These are phyloP conservation scores for Galerina sulciceps DNA, from an alignment of 768 basidiomycete genomes.

Conservation along the genomic window DNA sequence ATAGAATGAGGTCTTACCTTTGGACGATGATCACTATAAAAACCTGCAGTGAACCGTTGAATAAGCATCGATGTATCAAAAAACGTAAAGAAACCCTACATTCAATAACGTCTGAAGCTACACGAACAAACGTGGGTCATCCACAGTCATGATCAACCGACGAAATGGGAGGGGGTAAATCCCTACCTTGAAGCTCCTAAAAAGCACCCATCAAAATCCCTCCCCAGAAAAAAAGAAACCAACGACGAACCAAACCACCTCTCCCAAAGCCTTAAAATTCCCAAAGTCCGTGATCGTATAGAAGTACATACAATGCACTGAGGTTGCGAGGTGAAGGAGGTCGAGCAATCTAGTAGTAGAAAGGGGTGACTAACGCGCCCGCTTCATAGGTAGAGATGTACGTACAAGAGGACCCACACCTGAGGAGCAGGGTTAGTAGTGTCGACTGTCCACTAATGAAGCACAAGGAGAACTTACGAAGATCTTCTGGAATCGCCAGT, in stretches of 20 bases:
- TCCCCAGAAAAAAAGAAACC: neutral
- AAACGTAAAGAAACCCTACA: neutral
- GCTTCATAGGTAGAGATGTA: too few species aligned
- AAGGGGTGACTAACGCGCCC: neutral
- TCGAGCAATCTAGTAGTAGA: neutral
- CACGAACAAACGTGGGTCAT: neutral
- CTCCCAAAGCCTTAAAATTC: neutral
- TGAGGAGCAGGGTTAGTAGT: neutral
- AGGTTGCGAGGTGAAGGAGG: neutral
- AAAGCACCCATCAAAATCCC: neutral
- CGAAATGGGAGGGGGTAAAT: neutral
- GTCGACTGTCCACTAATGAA: neutral
- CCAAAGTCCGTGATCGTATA: neutral
- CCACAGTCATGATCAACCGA: neutral
- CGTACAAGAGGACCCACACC: constrained; percentile 16
- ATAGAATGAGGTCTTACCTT: neutral
- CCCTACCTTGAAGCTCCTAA: constrained; percentile 3
- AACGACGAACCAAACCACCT: neutral
- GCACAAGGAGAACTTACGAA: neutral
- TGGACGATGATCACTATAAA: neutral
- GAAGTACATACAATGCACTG: neutral
- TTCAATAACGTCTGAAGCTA: constrained; percentile 1
- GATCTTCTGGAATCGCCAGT: constrained; percentile 7
- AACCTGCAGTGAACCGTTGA: neutral
- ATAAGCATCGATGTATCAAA: neutral